A percentile compares a stretch with the other conserved stretches of the same genome.
These are phyloP conservation scores for Porogramme epimiltina DNA, from an alignment of 1,284 basidiomycete genomes.

Conservation along the genomic window DNA sequence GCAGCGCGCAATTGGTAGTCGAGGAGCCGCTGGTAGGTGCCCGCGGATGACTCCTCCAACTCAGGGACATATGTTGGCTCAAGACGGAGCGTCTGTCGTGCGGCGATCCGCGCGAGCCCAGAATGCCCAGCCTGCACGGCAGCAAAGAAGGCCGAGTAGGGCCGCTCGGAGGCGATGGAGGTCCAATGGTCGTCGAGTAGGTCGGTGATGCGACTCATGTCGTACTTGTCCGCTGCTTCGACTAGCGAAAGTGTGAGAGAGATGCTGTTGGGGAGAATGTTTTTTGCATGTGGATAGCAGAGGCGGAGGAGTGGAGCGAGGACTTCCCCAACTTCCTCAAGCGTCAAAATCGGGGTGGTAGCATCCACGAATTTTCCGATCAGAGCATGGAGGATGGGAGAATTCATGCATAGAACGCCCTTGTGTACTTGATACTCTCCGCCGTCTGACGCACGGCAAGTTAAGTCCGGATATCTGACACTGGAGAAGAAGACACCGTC, in stretches of 20 bases:
- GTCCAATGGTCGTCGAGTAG: conserved; percentile 1
- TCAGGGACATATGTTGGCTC: background rate
- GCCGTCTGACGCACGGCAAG: conserved; percentile 48
- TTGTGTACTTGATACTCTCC: conserved; percentile 47
- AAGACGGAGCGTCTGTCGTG: background rate
- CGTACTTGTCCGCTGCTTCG: conserved; percentile 26
- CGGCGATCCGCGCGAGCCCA: conserved; percentile 14
- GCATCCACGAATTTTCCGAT: background rate
- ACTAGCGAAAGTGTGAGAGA: conserved; percentile 6
- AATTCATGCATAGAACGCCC: conserved; percentile 43
- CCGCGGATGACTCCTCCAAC: conserved; percentile 1
- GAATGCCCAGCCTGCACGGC: conserved; percentile 9
- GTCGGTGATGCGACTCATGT: conserved; percentile 12
- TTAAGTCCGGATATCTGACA: conserved; percentile 34
- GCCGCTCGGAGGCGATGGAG: background rate
- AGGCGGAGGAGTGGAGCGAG: background rate
- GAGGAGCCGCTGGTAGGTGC: background rate
- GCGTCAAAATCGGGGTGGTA: background rate
- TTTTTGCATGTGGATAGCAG: conserved; percentile 5
- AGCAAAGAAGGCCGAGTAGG: conserved; percentile 15
- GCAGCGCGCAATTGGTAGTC: background rate
- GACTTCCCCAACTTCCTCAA: background rate
- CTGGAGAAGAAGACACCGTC: conserved; percentile 4
- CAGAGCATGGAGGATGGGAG: conserved; percentile 29
- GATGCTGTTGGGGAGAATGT: conserved; percentile 6